phyloP scores from a whole-genome alignment of 2,329 filamentous ascomycete species.

The Metarhizium guizhouense region DNA sequence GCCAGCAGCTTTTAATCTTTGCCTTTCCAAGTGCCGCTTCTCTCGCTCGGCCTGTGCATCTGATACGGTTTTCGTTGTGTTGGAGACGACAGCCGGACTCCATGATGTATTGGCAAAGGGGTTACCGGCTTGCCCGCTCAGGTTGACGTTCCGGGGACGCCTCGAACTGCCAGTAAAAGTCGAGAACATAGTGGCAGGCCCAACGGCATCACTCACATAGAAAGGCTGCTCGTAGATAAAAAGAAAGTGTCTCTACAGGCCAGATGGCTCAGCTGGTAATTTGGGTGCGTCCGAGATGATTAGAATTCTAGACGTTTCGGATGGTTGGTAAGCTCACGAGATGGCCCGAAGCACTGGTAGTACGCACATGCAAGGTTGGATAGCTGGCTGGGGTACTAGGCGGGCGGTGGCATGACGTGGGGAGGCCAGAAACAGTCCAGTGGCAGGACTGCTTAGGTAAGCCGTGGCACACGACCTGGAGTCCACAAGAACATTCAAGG shows the following conservation, averaged over 20 bases:
- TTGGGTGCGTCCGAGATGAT: neutral
- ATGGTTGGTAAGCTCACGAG: neutral
- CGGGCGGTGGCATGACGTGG: too few species aligned
- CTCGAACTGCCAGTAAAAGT: constrained; percentile 85
- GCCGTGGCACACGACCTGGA: neutral
- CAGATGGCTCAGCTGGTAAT: neutral
- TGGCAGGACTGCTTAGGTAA: neutral
- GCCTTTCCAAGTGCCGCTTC: constrained; percentile 71
- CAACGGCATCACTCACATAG: neutral
- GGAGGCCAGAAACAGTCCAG: too few species aligned
- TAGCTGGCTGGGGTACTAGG: too few species aligned
- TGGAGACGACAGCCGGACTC: constrained; percentile 46
- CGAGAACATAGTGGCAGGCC: constrained; percentile 60
- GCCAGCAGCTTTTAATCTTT: constrained; percentile 63
- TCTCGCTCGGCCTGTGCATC: constrained; percentile 81
- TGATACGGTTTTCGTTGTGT: constrained; percentile 68
- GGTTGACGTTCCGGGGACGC: constrained; percentile 83
- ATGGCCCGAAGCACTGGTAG: neutral
- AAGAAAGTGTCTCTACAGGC: neutral
- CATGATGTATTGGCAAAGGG: constrained; percentile 63
- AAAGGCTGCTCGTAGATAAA: neutral
- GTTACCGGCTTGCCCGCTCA: constrained; percentile 75
- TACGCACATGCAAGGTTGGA: too few species aligned
- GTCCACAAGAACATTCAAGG: too few species aligned
- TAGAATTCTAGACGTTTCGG: neutral